These are phyloP conservation scores for Talaromyces sp. DNA, from an alignment of 2,329 filamentous ascomycete genomes.

Conservation along the genomic window DNA sequence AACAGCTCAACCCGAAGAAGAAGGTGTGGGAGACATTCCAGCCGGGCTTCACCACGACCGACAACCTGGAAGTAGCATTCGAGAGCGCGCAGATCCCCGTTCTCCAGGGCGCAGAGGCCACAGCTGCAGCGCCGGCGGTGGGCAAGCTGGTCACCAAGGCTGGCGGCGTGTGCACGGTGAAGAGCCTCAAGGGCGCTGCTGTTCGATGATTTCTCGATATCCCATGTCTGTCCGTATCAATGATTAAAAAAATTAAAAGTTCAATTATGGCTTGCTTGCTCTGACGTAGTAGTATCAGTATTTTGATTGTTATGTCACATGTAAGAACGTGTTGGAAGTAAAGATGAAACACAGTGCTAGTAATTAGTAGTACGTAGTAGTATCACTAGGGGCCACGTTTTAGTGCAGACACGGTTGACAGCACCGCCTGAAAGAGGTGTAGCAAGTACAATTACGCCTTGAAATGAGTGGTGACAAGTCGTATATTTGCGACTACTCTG, in stretches of 20 bases:
- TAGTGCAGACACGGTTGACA: background rate
- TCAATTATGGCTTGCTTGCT: background rate
- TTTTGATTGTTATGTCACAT: background rate
- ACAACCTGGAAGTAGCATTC: conserved; percentile 74
- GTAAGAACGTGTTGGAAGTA: background rate
- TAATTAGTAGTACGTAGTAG: too few species aligned
- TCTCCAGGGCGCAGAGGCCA: conserved; percentile 59
- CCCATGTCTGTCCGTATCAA: background rate
- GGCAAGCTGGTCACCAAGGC: conserved; percentile 66
- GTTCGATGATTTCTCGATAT: conserved; percentile 58
- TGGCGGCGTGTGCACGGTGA: conserved; percentile 77
- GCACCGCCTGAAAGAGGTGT: background rate
- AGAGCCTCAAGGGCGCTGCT: conserved; percentile 69
- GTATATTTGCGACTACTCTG: background rate
- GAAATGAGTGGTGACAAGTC: background rate
- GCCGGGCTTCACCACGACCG: conserved; percentile 89
- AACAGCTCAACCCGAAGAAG: conserved; percentile 96
- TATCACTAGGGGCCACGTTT: background rate
- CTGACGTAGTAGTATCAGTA: background rate
- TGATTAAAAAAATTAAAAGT: background rate
- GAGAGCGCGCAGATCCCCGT: conserved; percentile 72
- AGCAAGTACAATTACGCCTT: background rate
- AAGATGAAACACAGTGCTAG: background rate
- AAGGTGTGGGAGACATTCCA: conserved; percentile 98
- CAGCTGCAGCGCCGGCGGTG: conserved; percentile 44